Percentiles rank a stretch among this genome's conserved stretches.
Conservation (phyloP, 2,329 filamentous ascomycete species). For the Waltergamsia citrina region DNA sequence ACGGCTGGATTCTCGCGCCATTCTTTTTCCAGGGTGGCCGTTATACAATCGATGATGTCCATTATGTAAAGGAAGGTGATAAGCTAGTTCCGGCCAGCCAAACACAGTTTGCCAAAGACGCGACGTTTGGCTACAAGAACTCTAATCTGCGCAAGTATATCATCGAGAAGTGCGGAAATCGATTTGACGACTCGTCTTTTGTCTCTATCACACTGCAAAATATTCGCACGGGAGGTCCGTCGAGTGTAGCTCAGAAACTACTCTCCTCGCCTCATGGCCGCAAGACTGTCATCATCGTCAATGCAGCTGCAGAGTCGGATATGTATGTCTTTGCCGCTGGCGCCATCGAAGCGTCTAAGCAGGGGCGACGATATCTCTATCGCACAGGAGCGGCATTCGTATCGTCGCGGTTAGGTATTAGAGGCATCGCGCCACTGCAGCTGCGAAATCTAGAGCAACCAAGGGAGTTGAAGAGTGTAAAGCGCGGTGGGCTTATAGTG, state of each 20-base stretch:
- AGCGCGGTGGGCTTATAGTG: slow-evolving; percentile 44
- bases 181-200: slow-evolving; percentile 14
- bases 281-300: slow-evolving; percentile 32
- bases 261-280: slow-evolving; percentile 15
- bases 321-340: slow-evolving; percentile 45
- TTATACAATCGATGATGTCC: slow-evolving; percentile 46
- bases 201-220: slow-evolving; percentile 18
- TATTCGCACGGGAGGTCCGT: slow-evolving; percentile 17
- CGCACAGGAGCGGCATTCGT: slow-evolving; percentile 32
- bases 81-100: slow-evolving; percentile 27
- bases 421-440: slow-evolving; percentile 38
- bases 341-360: slow-evolving; percentile 22
- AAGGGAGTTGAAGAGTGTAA: slow-evolving; percentile 24
- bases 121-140: slow-evolving; percentile 44
- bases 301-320: slow-evolving; percentile 42
- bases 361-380: slow-evolving; percentile 23
- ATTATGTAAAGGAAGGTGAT: slow-evolving; percentile 46
- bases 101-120: slow-evolving; percentile 47
- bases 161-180: slow-evolving; percentile 34
- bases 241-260: slow-evolving; percentile 13
- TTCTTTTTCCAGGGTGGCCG: slow-evolving; percentile 51
- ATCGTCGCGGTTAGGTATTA: slow-evolving; percentile 40
- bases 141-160: slow-evolving; percentile 39
- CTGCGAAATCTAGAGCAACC: slow-evolving; percentile 26
- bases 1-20: slow-evolving; percentile 45